These are phyloP conservation scores for Talinum fruticosum DNA, from an alignment of 148 eudicot genomes.

Conservation along the genomic window DNA sequence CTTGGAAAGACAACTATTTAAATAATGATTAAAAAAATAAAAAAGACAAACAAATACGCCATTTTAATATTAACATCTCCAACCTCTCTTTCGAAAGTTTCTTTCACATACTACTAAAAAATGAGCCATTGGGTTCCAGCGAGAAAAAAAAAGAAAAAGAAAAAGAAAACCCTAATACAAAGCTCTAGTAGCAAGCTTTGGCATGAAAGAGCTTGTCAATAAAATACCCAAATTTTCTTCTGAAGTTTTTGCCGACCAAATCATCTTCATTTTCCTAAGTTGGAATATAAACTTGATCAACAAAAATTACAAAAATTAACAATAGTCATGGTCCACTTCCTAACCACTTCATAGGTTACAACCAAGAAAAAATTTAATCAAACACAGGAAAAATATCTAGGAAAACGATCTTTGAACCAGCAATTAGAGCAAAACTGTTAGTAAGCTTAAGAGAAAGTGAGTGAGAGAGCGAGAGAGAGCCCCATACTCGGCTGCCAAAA, in stretches of 20 bases:
- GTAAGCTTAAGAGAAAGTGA: too few relatives aligned
- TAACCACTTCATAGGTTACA: conserved; percentile 15
- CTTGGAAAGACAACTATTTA: too few relatives aligned
- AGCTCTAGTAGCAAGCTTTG: background rate
- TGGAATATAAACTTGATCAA: background rate
- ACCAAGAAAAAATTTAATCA: background rate
- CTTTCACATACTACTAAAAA: background rate
- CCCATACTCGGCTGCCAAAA: conserved; percentile 7
- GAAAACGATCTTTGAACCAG: background rate
- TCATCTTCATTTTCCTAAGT: background rate
- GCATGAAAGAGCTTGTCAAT: too few relatives aligned
- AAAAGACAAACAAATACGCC: background rate
- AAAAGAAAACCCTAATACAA: background rate
- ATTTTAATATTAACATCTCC: too few relatives aligned
- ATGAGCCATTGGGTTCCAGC: background rate
- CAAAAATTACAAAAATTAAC: background rate
- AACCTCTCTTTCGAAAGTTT: background rate
- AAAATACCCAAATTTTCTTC: too few relatives aligned
- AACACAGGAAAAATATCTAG: background rate
- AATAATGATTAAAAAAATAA: too few relatives aligned
- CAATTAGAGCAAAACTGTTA: conserved; percentile 13
- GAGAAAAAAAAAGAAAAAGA: too few relatives aligned
- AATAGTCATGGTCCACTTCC: background rate
- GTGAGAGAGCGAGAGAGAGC: too few relatives aligned
- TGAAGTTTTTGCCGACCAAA: background rate